These are phyloP conservation scores for Turritis glabra DNA, from an alignment of 345 rosid genomes.

Conservation along the genomic window DNA sequence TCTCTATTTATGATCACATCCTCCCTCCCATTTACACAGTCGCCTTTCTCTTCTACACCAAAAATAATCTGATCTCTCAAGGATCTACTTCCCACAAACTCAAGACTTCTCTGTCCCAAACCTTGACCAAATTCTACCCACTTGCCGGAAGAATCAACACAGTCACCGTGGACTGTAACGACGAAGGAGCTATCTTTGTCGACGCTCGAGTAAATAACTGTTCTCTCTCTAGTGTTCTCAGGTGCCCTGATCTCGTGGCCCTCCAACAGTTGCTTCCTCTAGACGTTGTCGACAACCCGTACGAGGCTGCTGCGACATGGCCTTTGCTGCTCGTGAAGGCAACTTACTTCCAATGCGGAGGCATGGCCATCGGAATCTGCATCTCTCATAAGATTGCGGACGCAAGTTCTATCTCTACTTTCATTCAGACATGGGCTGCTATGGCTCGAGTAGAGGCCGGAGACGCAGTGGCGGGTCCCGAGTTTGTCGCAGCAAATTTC, in stretches of 20 bases:
- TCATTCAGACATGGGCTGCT: slow-evolving; percentile 28
- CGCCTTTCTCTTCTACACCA: slow-evolving; percentile 21
- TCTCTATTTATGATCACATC: slow-evolving; percentile 16
- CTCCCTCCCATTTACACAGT: background rate
- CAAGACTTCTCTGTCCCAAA: slow-evolving; percentile 49
- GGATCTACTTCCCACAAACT: slow-evolving; percentile 21
- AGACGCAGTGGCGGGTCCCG: background rate
- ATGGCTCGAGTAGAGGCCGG: slow-evolving; percentile 18
- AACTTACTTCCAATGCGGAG: slow-evolving; percentile 47
- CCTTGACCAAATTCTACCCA: slow-evolving; percentile 49
- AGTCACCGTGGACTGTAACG: slow-evolving; percentile 43
- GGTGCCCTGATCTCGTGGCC: slow-evolving; percentile 21
- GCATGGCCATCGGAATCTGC: slow-evolving; percentile 40
- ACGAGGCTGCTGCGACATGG: background rate
- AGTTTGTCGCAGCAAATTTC: slow-evolving; percentile 6
- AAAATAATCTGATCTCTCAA: background rate
- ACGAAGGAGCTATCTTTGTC: slow-evolving; percentile 42
- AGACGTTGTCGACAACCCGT: background rate
- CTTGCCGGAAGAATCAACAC: slow-evolving; percentile 52
- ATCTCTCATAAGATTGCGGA: slow-evolving; percentile 52
- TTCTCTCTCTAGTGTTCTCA: slow-evolving; percentile 33
- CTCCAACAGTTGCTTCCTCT: slow-evolving; percentile 34
- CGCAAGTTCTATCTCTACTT: slow-evolving; percentile 44
- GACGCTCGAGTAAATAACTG: slow-evolving; percentile 40
- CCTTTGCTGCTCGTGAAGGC: slow-evolving; percentile 23